Base-by-base conservation (phyloP, 2,329 filamentous ascomycete species). In the Thelonectria discophora region DNA sequence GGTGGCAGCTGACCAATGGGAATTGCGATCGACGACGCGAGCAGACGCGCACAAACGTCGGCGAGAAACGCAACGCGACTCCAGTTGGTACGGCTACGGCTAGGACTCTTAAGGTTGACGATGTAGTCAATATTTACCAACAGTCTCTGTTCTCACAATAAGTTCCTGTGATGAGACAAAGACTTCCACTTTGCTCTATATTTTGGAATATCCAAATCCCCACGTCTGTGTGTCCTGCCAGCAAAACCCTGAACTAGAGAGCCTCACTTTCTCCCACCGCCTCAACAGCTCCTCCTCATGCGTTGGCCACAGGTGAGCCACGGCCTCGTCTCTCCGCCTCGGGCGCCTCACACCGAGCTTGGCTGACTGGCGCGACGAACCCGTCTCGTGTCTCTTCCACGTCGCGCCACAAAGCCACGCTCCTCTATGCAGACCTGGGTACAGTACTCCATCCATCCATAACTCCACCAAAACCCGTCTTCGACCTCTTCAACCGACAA, bases 21-120 rank as follows among this genome's bases (percentile, higher is more conserved):
- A 49, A 37, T 21, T 63, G 65, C 66, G 67, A 47, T 37, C 50
- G 59, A 51, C 50, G 63, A 71, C 69, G 66, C 69, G 69, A 58
- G 60, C 27, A 69, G 59, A 64, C 69, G 69, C 69, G 69, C 58
- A 56, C 52, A 67, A 49, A 53, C 48, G 59, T 58, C 59, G 45
- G 13, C 17, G 30, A 60, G n/a, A 39, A n/a, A 40, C 8, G 27
- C 7, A 24, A 40, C 40, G 51, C 47, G 34, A 13, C 34, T 37
- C 10, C 15, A 37, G 11, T 37, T 13, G 34, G 15, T 15, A 15
- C 11, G 34, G 15, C 34, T 13, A 37, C 34, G 7, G 15, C 8
- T 13, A 37, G 15, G 34, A 37, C 34, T 37, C 34, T 37, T 37
- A 6, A 37, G 11, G 2, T 37, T 15, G 34, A 15, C 12, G 34